phyloP scores from a whole-genome alignment of 108 stramenopile species.

The Fragilariopsis cylindrus region DNA sequence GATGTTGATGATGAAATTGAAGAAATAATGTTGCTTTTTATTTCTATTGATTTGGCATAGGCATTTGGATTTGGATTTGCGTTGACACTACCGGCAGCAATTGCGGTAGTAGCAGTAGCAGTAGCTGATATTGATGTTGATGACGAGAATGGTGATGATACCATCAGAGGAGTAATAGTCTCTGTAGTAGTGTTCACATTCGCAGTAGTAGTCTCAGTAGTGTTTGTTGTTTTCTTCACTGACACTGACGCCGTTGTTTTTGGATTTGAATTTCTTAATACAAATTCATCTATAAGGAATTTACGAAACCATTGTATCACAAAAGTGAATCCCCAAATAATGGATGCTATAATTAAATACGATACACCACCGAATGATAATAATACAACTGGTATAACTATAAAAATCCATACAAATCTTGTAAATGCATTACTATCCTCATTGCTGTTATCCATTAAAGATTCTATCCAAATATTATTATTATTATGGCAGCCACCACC shows the following conservation, averaged over 20 bases:
- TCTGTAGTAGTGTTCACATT: too few species aligned
- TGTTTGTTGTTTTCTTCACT: too few species aligned
- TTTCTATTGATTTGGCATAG: too few species aligned
- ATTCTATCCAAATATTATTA: conserved; percentile 1
- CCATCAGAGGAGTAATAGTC: neutral
- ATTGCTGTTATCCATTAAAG: neutral
- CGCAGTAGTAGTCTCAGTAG: too few species aligned
- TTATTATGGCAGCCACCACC: neutral
- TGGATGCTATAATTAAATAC: neutral
- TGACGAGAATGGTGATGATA: neutral
- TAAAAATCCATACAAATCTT: neutral
- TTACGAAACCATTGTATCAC: neutral
- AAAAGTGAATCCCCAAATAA: conserved; percentile 2
- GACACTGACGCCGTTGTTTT: too few species aligned
- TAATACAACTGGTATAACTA: neutral
- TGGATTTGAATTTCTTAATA: neutral
- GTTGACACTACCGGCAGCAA: too few species aligned
- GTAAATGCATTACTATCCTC: neutral
- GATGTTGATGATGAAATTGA: too few species aligned
- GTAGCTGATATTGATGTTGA: neutral
- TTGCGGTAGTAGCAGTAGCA: too few species aligned
- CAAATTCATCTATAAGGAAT: neutral
- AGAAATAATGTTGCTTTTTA: too few species aligned
- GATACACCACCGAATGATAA: neutral
- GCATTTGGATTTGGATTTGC: too few species aligned